phyloP scores from a whole-genome alignment of 441 rosid species.

The Pelargonium cotyledonis region DNA sequence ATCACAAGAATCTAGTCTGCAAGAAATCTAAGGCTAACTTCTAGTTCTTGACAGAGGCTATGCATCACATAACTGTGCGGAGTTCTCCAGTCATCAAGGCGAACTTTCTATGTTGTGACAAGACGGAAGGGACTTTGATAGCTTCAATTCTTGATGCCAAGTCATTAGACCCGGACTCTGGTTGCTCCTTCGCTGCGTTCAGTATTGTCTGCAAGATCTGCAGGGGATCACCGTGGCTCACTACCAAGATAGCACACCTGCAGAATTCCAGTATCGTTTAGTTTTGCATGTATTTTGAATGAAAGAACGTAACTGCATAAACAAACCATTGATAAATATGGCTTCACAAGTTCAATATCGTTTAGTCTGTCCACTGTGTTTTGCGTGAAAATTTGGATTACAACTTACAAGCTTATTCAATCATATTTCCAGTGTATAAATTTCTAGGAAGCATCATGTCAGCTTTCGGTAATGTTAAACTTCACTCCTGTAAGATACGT shows the following conservation, averaged over 20 bases:
- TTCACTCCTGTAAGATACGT: too few species aligned
- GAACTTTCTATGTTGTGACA: conserved; percentile 72
- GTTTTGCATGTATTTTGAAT: neutral
- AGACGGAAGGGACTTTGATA: conserved; percentile 40
- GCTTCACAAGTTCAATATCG: too few species aligned
- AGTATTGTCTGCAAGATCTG: conserved; percentile 78
- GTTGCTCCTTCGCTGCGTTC: conserved; percentile 37
- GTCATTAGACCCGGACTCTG: conserved; percentile 19
- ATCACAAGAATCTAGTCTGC: neutral
- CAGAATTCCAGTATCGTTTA: neutral
- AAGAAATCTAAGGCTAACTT: neutral
- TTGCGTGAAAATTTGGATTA: too few species aligned
- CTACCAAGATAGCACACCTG: conserved; percentile 56
- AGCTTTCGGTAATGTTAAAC: too few species aligned
- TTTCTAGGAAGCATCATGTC: too few species aligned
- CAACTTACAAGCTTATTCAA: too few species aligned
- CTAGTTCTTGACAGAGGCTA: neutral
- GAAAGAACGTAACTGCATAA: neutral
- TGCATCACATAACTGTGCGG: conserved; percentile 38
- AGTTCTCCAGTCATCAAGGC: conserved; percentile 76
- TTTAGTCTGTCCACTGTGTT: too few species aligned
- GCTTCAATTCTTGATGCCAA: conserved; percentile 41
- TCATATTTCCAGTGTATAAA: too few species aligned
- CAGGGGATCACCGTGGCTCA: conserved; percentile 89
- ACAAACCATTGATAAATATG: neutral